phyloP scores from a whole-genome alignment of 768 basidiomycete genomes.

The Daedaleopsis sinensis region DNA sequence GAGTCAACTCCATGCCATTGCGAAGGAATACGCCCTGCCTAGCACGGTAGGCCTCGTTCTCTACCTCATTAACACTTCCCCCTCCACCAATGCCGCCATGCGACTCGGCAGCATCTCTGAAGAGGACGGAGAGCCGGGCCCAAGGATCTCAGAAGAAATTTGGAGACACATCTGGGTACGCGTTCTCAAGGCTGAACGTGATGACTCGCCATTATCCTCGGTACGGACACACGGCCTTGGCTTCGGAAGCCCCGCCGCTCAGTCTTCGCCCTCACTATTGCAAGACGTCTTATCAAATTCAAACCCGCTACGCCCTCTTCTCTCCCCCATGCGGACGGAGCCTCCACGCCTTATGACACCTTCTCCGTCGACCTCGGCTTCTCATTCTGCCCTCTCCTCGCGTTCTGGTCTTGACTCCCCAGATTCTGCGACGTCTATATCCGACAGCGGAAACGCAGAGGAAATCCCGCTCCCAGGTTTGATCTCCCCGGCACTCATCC shows the following conservation, averaged over 20 bases:
- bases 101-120: constrained; percentile 28
- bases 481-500: constrained; percentile 64
- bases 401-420: constrained; percentile 54
- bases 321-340: constrained; percentile 46
- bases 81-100: constrained; percentile 29
- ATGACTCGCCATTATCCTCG: constrained; percentile 38
- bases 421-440: constrained; percentile 44
- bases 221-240: constrained; percentile 46
- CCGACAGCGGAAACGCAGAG: constrained; percentile 39
- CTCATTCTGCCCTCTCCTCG: constrained; percentile 40
- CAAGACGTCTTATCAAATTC: constrained; percentile 34
- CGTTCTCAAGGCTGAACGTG: constrained; percentile 63
- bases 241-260: constrained; percentile 36
- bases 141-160: constrained; percentile 82
- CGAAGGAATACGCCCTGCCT: constrained; percentile 91
- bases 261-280: constrained; percentile 29
- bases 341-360: constrained; percentile 45
- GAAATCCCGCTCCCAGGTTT: constrained; percentile 71
- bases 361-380: constrained; percentile 39
- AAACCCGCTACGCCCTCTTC: constrained; percentile 45
- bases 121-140: constrained; percentile 60
- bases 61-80: constrained; percentile 64
- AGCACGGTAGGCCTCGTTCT: constrained; percentile 82
- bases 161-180: constrained; percentile 88
- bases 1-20: constrained; percentile 83